Evolutionary conservation across 345 rosid genomes (phyloP).

Genomic region (Excoecaria agallocha): DNA sequence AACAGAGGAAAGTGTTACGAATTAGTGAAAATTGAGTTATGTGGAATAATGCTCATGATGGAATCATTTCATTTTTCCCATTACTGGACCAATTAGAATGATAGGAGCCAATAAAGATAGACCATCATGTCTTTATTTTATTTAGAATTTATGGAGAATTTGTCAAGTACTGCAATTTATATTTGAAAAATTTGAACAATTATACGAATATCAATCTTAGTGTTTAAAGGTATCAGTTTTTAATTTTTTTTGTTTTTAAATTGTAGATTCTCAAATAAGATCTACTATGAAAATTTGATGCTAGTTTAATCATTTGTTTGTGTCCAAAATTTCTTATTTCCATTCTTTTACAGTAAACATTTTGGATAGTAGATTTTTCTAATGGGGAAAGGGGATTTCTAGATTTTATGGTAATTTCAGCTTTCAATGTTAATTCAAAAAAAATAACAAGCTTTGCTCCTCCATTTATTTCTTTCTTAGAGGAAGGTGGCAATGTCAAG

Average conservation of each 20-base stretch:
- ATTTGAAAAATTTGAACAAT: too few species aligned
- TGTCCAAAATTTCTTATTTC: background rate
- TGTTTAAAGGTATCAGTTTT: background rate
- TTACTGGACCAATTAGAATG: too few species aligned
- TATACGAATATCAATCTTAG: background rate
- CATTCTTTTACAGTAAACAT: background rate
- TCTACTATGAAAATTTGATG: conserved; percentile 2
- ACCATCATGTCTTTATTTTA: too few species aligned
- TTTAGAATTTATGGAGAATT: too few species aligned
- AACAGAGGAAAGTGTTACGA: too few species aligned
- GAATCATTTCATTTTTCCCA: too few species aligned
- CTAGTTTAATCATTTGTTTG: background rate
- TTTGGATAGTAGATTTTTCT: background rate
- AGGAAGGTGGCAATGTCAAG: conserved; percentile 46
- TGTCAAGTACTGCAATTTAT: too few species aligned
- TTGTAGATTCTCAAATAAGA: conserved; percentile 65
- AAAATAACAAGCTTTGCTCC: background rate
- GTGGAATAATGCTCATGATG: too few species aligned
- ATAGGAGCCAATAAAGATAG: too few species aligned
- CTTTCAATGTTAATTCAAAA: too few species aligned
- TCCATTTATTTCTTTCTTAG: background rate
- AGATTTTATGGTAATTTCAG: too few species aligned
- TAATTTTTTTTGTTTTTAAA: background rate
- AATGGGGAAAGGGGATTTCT: background rate
- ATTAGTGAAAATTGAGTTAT: too few species aligned